These are phyloP conservation scores for Nicotiana benthamiana DNA, from an alignment of 257 asterid genomes.

Conservation along the genomic window DNA sequence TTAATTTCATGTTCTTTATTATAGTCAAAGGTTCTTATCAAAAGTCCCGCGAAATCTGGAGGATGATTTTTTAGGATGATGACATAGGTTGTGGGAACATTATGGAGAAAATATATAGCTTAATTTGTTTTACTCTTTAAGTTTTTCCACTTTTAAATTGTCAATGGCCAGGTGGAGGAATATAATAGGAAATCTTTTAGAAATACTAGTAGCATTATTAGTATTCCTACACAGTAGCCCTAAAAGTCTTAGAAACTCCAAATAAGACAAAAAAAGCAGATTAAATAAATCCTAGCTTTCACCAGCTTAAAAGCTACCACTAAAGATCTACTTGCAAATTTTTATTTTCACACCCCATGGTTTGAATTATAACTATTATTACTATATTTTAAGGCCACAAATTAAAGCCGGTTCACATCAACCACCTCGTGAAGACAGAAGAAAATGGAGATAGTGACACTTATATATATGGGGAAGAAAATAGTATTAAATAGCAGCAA, in stretches of 20 bases:
- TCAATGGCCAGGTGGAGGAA: constrained; percentile 22
- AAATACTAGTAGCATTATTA: not conserved
- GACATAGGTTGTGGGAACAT: constrained; percentile 3
- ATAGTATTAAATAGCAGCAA: constrained; percentile 6
- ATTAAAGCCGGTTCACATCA: constrained; percentile 51
- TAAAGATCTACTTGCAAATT: not conserved
- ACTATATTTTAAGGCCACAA: constrained; percentile 15
- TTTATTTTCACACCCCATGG: constrained; percentile 19
- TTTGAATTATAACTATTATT: constrained; percentile 8
- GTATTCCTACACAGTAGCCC: not conserved
- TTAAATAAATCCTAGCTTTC: not conserved
- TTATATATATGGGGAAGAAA: not conserved
- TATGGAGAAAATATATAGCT: not conserved
- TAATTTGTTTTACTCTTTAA: constrained; percentile 12
- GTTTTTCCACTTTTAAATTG: constrained; percentile 19
- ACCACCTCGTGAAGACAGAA: constrained; percentile 20
- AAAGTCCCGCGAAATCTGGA: constrained; percentile 21
- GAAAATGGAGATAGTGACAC: not conserved
- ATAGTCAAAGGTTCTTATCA: constrained; percentile 3
- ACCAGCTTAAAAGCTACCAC: constrained; percentile 22
- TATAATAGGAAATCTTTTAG: not conserved
- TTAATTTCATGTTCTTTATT: not conserved
- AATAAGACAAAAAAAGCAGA: not conserved
- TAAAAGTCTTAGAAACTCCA: not conserved
- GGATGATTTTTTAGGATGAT: not conserved